Evolutionary conservation across 2,329 filamentous ascomycete species (phyloP), one percentile per base, ranked within the genome.

Genomic region (Colletotrichum filicis): DNA sequence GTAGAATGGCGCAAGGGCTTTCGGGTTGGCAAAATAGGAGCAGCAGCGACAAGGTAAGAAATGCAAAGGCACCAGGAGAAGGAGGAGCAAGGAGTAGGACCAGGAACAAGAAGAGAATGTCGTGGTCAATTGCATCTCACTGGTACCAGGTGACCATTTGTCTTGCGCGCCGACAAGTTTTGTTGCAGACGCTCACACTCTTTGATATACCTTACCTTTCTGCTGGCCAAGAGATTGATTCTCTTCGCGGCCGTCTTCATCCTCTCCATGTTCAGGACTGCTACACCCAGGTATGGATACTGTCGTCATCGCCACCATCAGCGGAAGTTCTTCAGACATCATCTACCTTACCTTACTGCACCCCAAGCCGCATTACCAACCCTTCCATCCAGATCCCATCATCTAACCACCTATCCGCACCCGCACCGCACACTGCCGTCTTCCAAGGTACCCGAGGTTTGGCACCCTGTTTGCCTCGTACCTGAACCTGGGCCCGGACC

Each of bases 401-500:
- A 64, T 26, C 57, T 22, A 66, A 19, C 61, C 22, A 60, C 28
- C 65, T 59, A 28, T 49, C 42, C 19, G 42, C 42, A 49, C 42
- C 42, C 19, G 19, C 42, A 49, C 42, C 42, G 19, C 42, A n/a
- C 49, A 49, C 56, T 53, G 35, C 68, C 46, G 55, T 49, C 26
- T 42, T 56, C 56, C 42, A n/a, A 59, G 53, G 67, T 42, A 70
- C 55, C 61, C 28, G 61, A 28, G 32, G 22, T 42, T 53, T 61
- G 32, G 59, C 59, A 63, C 49, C 52, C 66, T 32, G 46, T 28
- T 63, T 49, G 42, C 42, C 42, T 49, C 42, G 16, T 49, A 49
- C 42, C 42, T 49, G 42, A n/a, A 49, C 42, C 19, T 49, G 42
- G 16, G 19, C 42, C 42, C 28, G 57, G 28, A 24, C 9, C 42